Evolutionary conservation across 192 early-diverging fungal species (phyloP).

Genomic region (Podila minutissima): DNA sequence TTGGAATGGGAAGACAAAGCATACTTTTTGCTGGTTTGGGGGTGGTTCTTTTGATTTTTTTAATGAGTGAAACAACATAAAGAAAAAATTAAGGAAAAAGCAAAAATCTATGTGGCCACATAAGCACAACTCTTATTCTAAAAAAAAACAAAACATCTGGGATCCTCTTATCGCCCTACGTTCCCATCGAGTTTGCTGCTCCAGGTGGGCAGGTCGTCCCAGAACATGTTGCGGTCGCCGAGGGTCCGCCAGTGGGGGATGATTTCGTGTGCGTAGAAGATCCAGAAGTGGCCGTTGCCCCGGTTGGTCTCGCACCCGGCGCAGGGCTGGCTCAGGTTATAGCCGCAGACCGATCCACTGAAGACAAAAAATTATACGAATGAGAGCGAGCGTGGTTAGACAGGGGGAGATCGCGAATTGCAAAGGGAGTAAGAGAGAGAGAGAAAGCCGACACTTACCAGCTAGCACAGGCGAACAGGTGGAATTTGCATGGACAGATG

Average conservation of each 20-base stretch:
- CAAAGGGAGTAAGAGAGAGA: background rate
- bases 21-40: too few species aligned
- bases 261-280: constrained; percentile 49
- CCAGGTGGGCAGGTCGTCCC: constrained; percentile 50
- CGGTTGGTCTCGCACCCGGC: constrained; percentile 48
- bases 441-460: constrained; percentile 14
- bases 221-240: constrained; percentile 49
- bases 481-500: constrained; percentile 50
- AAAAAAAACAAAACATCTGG: background rate
- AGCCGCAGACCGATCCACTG: constrained; percentile 46
- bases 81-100: too few species aligned
- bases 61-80: too few species aligned
- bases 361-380: background rate
- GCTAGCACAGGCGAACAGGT: constrained; percentile 47
- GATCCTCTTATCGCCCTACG: constrained; percentile 20
- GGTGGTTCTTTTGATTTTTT: too few species aligned
- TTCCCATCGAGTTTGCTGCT: constrained; percentile 36
- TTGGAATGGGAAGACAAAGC: too few species aligned
- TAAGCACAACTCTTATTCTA: background rate
- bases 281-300: constrained; percentile 51
- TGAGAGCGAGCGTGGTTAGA: background rate
- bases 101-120: too few species aligned
- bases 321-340: constrained; percentile 47
- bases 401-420: background rate
- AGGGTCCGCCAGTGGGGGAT: constrained; percentile 40